These are phyloP conservation scores for Pholiota adiposa DNA, from an alignment of 1,284 basidiomycete species.

Conservation along the genomic window DNA sequence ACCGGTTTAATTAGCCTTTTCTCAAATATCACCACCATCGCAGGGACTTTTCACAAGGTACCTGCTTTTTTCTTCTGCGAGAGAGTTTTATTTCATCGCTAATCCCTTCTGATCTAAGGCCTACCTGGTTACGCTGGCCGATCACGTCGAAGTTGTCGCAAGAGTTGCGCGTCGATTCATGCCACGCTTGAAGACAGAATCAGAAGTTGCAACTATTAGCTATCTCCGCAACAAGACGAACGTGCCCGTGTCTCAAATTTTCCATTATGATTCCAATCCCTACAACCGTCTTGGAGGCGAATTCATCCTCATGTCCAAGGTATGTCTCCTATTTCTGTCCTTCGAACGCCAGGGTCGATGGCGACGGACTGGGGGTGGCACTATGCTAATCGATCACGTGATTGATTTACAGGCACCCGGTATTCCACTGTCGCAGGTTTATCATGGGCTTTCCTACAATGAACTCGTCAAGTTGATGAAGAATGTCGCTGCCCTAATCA, in stretches of 20 bases:
- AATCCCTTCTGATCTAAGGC: conserved; percentile 48
- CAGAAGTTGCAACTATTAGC: conserved; percentile 80
- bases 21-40: conserved; percentile 13
- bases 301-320: conserved; percentile 85
- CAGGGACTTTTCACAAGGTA: conserved; percentile 62
- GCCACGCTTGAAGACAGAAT: conserved; percentile 81
- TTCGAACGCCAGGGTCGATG: neutral
- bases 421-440: conserved; percentile 67
- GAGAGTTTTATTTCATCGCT: neutral
- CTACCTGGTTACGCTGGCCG: conserved; percentile 71
- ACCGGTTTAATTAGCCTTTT: conserved; percentile 2
- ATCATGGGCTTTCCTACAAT: conserved; percentile 66
- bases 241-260: conserved; percentile 74
- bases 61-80: neutral
- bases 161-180: conserved; percentile 82
- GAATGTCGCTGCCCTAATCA: conserved; percentile 65
- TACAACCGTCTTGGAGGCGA: conserved; percentile 82
- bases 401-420: conserved; percentile 60
- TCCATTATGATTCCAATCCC: conserved; percentile 78
- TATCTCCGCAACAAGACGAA: conserved; percentile 70
- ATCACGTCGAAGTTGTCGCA: conserved; percentile 66
- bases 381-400: conserved; percentile 18
- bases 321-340: conserved; percentile 31
- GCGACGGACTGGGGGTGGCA: neutral
- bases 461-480: conserved; percentile 64